These are phyloP conservation scores for Scutellaria minor DNA, from an alignment of 257 asterid genomes.

Conservation along the genomic window DNA sequence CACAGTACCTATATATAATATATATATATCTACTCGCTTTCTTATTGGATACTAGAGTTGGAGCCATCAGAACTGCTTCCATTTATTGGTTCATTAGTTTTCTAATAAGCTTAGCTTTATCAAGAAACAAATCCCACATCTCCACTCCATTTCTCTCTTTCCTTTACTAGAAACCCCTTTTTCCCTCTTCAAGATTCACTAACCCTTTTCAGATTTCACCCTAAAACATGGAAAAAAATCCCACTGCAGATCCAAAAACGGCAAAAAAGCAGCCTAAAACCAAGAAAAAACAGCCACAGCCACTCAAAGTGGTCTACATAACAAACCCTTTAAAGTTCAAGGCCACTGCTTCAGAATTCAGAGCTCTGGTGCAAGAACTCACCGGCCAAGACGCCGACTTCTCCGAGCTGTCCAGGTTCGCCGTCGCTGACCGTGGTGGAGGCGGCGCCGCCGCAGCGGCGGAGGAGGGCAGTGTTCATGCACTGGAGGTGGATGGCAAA, in stretches of 20 bases:
- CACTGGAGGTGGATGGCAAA: constrained; percentile 1
- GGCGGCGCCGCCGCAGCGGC: constrained; percentile 14
- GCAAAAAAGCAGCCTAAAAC: constrained; percentile 38
- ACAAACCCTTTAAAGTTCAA: constrained; percentile 76
- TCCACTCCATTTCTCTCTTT: neutral
- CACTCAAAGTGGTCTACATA: constrained; percentile 76
- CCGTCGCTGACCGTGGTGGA: constrained; percentile 23
- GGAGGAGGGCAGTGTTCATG: constrained; percentile 29
- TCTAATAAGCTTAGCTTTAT: neutral
- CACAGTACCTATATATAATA: neutral
- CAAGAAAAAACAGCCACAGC: constrained; percentile 48
- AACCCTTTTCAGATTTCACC: neutral
- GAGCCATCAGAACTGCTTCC: constrained; percentile 7
- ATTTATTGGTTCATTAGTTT: constrained; percentile 28
- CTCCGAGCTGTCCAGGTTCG: constrained; percentile 35
- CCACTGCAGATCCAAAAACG: constrained; percentile 39
- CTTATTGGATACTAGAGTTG: constrained; percentile 15
- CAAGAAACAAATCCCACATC: constrained; percentile 9
- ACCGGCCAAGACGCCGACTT: constrained; percentile 69
- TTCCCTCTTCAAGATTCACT: neutral
- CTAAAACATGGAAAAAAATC: constrained; percentile 46
- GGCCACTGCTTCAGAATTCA: constrained; percentile 64
- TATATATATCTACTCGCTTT: constrained; percentile 11
- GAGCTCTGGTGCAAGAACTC: constrained; percentile 78
- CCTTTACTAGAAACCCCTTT: constrained; percentile 10